These are phyloP conservation scores for Termitomyces sp. DNA, from an alignment of 768 basidiomycete genomes.

Conservation along the genomic window DNA sequence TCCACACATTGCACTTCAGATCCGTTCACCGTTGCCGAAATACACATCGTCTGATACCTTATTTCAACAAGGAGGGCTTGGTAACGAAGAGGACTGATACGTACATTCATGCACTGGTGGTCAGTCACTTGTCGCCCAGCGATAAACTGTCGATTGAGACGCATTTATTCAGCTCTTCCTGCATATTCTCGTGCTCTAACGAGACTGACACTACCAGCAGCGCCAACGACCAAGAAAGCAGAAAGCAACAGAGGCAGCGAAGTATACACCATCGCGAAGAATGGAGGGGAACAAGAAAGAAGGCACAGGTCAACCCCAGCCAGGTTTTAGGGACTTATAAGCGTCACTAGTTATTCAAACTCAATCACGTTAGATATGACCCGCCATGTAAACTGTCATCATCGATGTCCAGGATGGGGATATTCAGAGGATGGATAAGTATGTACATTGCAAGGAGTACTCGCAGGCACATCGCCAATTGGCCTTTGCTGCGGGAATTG, in stretches of 20 bases:
- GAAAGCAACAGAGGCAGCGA: not conserved
- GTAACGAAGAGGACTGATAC: not conserved
- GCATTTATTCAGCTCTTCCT: not conserved
- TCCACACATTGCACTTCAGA: slow-evolving; percentile 37
- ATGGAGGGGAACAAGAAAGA: not conserved
- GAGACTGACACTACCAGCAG: slow-evolving; percentile 8
- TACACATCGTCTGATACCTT: slow-evolving; percentile 36
- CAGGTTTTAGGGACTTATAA: not conserved
- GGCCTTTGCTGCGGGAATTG: not conserved
- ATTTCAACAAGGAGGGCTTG: not conserved
- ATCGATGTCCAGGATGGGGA: not conserved
- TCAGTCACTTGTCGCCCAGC: slow-evolving; percentile 10
- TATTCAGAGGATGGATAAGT: not conserved
- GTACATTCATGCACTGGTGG: slow-evolving; percentile 16
- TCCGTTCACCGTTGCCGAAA: slow-evolving; percentile 40
- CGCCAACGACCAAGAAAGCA: not conserved
- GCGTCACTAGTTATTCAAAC: not conserved
- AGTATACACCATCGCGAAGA: slow-evolving; percentile 1
- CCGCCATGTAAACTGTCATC: slow-evolving; percentile 3
- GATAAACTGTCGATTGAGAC: slow-evolving; percentile 3
- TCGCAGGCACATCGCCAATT: not conserved
- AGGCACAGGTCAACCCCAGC: not conserved
- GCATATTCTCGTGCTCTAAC: not conserved
- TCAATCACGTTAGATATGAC: slow-evolving; percentile 6
- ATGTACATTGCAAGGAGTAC: too few species aligned